Base-by-base conservation (phyloP, 2,329 filamentous ascomycete species). In the Xylaria digitata region DNA sequence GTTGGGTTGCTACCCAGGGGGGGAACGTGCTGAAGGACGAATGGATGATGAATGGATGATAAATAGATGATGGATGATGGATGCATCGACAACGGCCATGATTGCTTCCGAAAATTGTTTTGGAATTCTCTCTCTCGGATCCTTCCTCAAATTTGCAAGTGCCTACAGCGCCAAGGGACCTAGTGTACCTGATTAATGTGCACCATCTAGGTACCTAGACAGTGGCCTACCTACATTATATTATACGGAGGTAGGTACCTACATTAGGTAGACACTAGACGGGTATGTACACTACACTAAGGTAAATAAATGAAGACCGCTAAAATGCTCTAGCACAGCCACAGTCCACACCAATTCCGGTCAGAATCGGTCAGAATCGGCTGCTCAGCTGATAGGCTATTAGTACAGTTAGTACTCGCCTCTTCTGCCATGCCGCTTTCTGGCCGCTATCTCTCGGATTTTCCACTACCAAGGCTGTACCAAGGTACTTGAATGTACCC, bases 251-350 rank as follows among this genome's bases (percentile, higher is more conserved):
- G n/a, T n/a, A n/a, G n/a, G n/a, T n/a, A n/a, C n/a, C n/a, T n/a
- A n/a, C n/a, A n/a, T n/a, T n/a, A n/a, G n/a, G n/a, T n/a, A n/a
- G n/a, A n/a, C n/a, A n/a, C n/a, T n/a, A n/a, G n/a, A n/a, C n/a
- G n/a, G n/a, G n/a, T n/a, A n/a, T n/a, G n/a, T n/a, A n/a, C n/a
- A n/a, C n/a, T n/a, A n/a, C n/a, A n/a, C n/a, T n/a, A n/a, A 5
- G 32, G n/a, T 26, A 26, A 6, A 40, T n/a, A n/a, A n/a, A n/a
- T n/a, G 37, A 34, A 45, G 21, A 5, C 43, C 56, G 19, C 45
- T 52, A 52, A 37, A 52, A 23, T 26, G 23, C 50, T 23, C 23
- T 26, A 23, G 46, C 60, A 63, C 66, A 69, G 66, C 66, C 66
- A 69, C 66, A 58, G 15, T 7, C 49, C 32, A 57, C 43, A 30